phyloP scores from a whole-genome alignment of 179 eudicot genomes.

The Nepenthes alata region DNA sequence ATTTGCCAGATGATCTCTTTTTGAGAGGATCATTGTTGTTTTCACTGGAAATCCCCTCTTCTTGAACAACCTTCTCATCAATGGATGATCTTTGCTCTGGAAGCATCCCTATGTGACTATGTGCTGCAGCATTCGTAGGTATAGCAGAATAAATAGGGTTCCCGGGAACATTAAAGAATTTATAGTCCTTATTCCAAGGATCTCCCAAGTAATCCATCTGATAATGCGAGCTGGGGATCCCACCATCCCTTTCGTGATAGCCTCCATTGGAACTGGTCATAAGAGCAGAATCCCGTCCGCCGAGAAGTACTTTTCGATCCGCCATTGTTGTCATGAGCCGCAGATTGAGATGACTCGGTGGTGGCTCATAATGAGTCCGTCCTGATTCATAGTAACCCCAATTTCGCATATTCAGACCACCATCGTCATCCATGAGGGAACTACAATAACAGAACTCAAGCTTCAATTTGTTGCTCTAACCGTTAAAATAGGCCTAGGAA shows the following conservation, averaged over 20 bases:
- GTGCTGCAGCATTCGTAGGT: constrained; percentile 31
- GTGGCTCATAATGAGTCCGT: constrained; percentile 11
- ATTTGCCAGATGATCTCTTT: constrained; percentile 33
- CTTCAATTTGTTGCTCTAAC: constrained; percentile 1
- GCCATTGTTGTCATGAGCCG: constrained; percentile 43
- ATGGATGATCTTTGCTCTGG: constrained; percentile 22
- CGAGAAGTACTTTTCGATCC: constrained; percentile 35
- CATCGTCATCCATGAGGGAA: constrained; percentile 42
- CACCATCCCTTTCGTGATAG: constrained; percentile 39
- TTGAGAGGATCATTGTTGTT: constrained; percentile 37
- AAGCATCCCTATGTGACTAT: constrained; percentile 42
- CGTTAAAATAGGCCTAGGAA: neutral
- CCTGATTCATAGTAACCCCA: constrained; percentile 60
- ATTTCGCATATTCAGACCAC: constrained; percentile 47
- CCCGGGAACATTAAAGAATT: constrained; percentile 36
- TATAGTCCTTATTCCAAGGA: constrained; percentile 50
- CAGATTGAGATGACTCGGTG: constrained; percentile 36
- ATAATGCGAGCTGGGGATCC: constrained; percentile 32
- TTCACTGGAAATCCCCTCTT: constrained; percentile 24
- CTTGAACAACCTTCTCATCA: constrained; percentile 27
- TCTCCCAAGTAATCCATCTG: constrained; percentile 54
- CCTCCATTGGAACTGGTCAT: constrained; percentile 30
- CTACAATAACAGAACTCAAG: constrained; percentile 7
- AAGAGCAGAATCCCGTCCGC: constrained; percentile 29
- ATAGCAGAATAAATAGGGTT: constrained; percentile 27